Evolutionary conservation across 1,284 basidiomycete species (phyloP).

Genomic region (Cutaneotrichosporon curvatum): DNA sequence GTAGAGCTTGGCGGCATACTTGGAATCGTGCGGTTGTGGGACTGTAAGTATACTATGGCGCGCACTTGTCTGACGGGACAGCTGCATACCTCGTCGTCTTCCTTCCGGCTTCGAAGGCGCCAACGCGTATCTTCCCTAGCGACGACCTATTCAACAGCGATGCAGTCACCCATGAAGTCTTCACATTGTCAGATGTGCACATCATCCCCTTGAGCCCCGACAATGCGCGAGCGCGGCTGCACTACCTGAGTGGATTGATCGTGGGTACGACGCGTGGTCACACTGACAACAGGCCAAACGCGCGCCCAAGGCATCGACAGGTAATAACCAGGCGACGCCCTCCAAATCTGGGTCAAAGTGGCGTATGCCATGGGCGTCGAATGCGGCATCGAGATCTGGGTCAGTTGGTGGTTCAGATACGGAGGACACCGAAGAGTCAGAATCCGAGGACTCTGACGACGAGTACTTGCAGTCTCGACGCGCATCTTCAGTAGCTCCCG

Average conservation of each 20-base stretch:
- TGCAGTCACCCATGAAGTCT: conserved; percentile 24
- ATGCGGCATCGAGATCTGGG: neutral
- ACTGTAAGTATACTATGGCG: conserved; percentile 25
- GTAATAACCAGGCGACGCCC: conserved; percentile 4
- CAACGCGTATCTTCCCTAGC: conserved; percentile 26
- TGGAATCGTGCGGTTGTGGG: conserved; percentile 44
- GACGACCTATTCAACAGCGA: conserved; percentile 17
- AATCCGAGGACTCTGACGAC: conserved; percentile 6
- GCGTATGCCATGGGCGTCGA: conserved; percentile 9
- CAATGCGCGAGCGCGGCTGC: conserved; percentile 20
- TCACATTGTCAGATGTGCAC: conserved; percentile 32
- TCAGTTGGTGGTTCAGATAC: no score
- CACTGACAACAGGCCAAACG: conserved; percentile 17
- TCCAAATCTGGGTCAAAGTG: conserved; percentile 13
- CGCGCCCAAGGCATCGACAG: conserved; percentile 11
- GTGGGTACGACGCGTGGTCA: conserved; percentile 1
- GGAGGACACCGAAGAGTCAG: conserved; percentile 8
- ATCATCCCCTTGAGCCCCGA: conserved; percentile 31
- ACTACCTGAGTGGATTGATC: conserved; percentile 19
- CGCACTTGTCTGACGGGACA: conserved; percentile 12
- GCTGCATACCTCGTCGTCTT: conserved; percentile 44
- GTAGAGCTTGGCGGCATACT: conserved; percentile 42
- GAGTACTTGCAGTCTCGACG: conserved; percentile 7
- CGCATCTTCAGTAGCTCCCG: conserved; percentile 20
- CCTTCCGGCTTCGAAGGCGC: conserved; percentile 23